These are phyloP conservation scores for Articulospora tetracladia DNA, from an alignment of 495 filamentous ascomycete species.

Conservation along the genomic window DNA sequence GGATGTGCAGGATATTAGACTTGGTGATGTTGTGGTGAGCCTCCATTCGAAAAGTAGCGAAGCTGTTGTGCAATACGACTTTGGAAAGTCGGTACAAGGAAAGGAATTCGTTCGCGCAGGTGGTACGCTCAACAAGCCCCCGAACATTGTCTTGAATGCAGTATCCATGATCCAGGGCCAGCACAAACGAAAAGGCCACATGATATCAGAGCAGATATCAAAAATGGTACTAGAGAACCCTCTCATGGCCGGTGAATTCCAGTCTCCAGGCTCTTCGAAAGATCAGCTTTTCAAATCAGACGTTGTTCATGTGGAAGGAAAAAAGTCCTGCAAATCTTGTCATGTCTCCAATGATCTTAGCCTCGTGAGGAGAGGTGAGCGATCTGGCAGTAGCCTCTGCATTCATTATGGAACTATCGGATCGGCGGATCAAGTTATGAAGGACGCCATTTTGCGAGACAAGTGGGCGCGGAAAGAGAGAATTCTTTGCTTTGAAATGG, in stretches of 20 bases:
- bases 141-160: too few relatives aligned
- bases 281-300: not conserved
- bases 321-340: not conserved
- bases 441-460: constrained; percentile 22
- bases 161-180: too few relatives aligned
- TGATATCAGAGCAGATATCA: too few relatives aligned
- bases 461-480: constrained; percentile 8
- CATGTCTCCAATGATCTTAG: constrained; percentile 12
- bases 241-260: not conserved
- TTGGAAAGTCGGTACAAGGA: constrained; percentile 22
- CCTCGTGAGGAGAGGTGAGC: constrained; percentile 7
- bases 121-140: too few relatives aligned
- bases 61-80: constrained; percentile 26
- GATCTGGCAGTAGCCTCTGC: constrained; percentile 11
- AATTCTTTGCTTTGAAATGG: constrained; percentile 22
- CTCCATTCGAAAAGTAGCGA: constrained; percentile 13
- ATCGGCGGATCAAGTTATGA: constrained; percentile 26
- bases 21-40: constrained; percentile 36
- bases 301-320: not conserved
- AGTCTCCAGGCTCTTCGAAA: not conserved
- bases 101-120: too few relatives aligned
- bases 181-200: too few relatives aligned
- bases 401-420: constrained; percentile 31
- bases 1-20: constrained; percentile 33
- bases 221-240: too few relatives aligned